Evolutionary conservation across 1,284 basidiomycete species (phyloP), one percentile per base, ranked within the genome.

Genomic region (Ganoderma lucidum): DNA sequence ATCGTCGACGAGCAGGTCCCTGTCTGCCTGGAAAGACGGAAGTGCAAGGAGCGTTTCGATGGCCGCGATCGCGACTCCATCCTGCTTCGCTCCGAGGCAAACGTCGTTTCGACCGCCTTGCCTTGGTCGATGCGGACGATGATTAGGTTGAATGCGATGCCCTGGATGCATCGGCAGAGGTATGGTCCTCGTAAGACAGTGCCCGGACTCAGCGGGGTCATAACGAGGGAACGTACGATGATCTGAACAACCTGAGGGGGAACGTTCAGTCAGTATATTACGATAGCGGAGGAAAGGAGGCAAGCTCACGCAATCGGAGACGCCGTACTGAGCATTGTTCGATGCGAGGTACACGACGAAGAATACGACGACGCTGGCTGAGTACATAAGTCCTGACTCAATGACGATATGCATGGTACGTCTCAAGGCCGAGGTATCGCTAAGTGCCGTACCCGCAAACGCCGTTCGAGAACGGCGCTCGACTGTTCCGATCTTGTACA

Each of bases 341-440:
- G 32, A 61, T 2, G 59, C 39, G 17, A 68, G 28, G 41, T 42
- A 64, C 1, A 64, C 61, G 44, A 41, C 56, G 48, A 62, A 37
- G 10, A 65, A 39, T 2, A 65, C 48, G 42, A 68, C 30, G 30
- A 61, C 67, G 37, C 58, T 61, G 30, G 44, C 14, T 30, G 67
- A 61, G 23, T 68, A 68, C n/a, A 68, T 41, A 6, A 68, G 67
- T 9, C 63, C 67, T 23, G 67, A 68, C 42, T 68, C 67, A 32
- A 68, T 45, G 48, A 68, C 17, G 63, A 68, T 64, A 32, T 64
- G 63, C 19, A 68, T 58, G n/a, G 65, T 51, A 35, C 45, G 48
- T 17, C 30, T 42, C 51, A 55, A 19, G 53, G 5, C 30, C 14
- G 53, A 56, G 53, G 53, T 56, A 10, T 35, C 53, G 53, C 53